Evolutionary conservation across 441 rosid genomes (phyloP), one percentile per base, ranked within the genome.

Genomic region (Eutrema salsugineum): DNA sequence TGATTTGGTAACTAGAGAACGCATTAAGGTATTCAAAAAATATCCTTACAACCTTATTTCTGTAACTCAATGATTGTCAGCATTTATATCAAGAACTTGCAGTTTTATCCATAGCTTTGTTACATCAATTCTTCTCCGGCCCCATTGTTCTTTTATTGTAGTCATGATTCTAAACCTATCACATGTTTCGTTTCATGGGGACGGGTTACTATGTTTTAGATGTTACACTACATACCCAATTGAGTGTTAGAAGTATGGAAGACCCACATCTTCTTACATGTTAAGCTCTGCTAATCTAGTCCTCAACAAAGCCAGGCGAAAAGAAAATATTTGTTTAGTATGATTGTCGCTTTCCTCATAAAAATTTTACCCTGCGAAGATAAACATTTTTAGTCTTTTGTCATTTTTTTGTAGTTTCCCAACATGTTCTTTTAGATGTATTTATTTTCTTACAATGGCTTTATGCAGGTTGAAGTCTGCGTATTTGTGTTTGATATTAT

Each of bases 401-500:
- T 30, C 66, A 43, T 42, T 40, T n/a, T 33, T 66, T 30, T 8
- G n/a, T n/a, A 39, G 38, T 22, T 47, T 30, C 11, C 6, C 7
- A 63, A 24, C 8, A 39, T 65, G 32, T 33, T 33, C 30, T 44
- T 63, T 11, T 44, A 6, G 20, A 54, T 0, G 16, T 36, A 32
- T 60, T 47, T 10, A 7, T 35, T 76, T 19, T 68, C 6, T 53
- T 70, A 22, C 60, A 32, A 39, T 72, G 35, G 40, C 72, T 61
- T 16, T 55, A 12, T 84, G 88, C 94, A 91, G 98, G 87, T 89
- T 20, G 86, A 89, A 57, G 86, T 93, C 50, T 93, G 97, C 62
- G 72, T 89, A 49, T 91, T 89, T 69, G 87, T 88, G 79, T 91
- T 91, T 68, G 98, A 93, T 73, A 77, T 93, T 80, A 89, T 93